Evolutionary conservation across 345 rosid species (phyloP).

Genomic region (Aquilaria sinensis): DNA sequence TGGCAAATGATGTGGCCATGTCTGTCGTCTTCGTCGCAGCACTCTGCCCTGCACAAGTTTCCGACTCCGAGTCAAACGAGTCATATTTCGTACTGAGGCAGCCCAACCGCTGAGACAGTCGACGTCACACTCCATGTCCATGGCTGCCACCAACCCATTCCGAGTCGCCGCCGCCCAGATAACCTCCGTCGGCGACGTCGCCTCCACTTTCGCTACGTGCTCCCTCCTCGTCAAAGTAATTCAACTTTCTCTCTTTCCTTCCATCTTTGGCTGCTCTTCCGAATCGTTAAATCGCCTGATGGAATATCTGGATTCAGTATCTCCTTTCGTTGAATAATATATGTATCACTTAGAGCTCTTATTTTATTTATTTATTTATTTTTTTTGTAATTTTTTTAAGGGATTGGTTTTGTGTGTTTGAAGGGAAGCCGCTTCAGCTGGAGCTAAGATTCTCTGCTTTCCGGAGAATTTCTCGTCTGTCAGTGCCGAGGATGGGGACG

Average conservation of each 20-base stretch:
- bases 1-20: too few species aligned
- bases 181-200: constrained; percentile 82
- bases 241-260: background rate
- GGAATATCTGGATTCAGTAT: background rate
- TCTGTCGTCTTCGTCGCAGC: too few species aligned
- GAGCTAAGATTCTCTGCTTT: constrained; percentile 81
- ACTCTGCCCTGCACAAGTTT: too few species aligned
- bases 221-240: constrained; percentile 77
- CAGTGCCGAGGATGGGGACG: constrained; percentile 60
- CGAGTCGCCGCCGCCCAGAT: constrained; percentile 96
- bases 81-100: too few species aligned
- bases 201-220: constrained; percentile 80
- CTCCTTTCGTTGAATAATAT: background rate
- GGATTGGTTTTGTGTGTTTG: too few species aligned
- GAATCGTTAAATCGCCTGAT: too few species aligned
- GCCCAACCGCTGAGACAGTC: too few species aligned
- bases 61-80: too few species aligned
- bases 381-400: too few species aligned
- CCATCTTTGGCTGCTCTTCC: too few species aligned
- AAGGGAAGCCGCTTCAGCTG: constrained; percentile 82
- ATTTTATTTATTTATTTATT: constrained; percentile 8
- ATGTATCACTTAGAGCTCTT: background rate
- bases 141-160: constrained; percentile 42
- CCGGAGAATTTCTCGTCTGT: constrained; percentile 84
- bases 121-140: constrained; percentile 22